Evolutionary conservation across 257 asterid genomes (phyloP).

Genomic region (Datura wrightii): DNA sequence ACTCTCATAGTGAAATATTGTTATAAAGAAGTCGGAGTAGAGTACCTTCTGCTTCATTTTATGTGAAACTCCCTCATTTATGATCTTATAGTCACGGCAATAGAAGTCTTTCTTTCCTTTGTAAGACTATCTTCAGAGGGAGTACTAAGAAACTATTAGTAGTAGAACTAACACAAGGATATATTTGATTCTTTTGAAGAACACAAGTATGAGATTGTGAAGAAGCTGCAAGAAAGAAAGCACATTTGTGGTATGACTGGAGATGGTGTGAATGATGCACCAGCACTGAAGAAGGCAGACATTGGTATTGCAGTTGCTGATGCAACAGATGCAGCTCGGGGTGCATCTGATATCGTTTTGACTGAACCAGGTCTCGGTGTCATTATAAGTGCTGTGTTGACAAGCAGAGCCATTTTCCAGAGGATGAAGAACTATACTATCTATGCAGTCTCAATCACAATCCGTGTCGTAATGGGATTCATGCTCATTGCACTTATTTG

Average conservation of each 20-base stretch:
- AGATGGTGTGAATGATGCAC: constrained; percentile 90
- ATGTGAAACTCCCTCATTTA: background rate
- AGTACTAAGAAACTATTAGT: background rate
- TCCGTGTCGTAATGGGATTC: constrained; percentile 58
- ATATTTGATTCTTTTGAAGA: constrained; percentile 42
- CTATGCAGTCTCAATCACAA: constrained; percentile 60
- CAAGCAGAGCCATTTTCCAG: constrained; percentile 89
- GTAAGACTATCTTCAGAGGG: background rate
- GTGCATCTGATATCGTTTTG: constrained; percentile 85
- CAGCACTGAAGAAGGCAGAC: constrained; percentile 82
- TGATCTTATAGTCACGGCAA: background rate
- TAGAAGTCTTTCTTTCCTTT: background rate
- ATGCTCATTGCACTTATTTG: constrained; percentile 51
- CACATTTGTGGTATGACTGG: constrained; percentile 96
- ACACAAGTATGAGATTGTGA: constrained; percentile 87
- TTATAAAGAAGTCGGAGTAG: background rate
- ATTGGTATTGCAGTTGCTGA: constrained; percentile 88
- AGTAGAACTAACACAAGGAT: background rate
- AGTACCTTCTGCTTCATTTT: background rate
- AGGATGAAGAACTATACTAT: constrained; percentile 88
- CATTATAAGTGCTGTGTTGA: constrained; percentile 77
- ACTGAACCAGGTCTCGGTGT: constrained; percentile 87
- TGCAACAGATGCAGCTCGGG: constrained; percentile 85
- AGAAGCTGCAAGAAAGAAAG: constrained; percentile 70
- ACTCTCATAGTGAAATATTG: background rate